Percentiles rank a stretch among this genome's conserved stretches.
These are phyloP conservation scores for Syzygium oleosum DNA, from an alignment of 345 rosid species.

Conservation along the genomic window DNA sequence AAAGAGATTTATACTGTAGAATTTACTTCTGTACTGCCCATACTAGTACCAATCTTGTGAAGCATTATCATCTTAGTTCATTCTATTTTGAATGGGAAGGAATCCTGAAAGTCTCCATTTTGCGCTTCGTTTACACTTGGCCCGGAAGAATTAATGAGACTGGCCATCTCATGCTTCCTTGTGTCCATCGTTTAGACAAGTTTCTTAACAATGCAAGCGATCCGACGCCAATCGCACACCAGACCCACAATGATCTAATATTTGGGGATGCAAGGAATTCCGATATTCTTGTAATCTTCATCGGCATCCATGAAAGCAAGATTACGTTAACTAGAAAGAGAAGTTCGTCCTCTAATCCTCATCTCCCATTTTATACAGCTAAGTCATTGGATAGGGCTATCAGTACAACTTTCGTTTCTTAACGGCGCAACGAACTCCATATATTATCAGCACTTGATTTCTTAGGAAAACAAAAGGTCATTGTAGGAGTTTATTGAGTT, in stretches of 20 bases:
- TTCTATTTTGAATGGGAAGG: neutral
- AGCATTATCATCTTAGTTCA: neutral
- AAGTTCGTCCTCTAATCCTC: neutral
- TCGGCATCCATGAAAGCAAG: neutral
- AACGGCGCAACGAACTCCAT: neutral
- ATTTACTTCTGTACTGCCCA: neutral
- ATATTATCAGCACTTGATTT: neutral
- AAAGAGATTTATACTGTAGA: neutral
- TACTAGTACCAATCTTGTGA: neutral
- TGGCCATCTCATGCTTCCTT: neutral
- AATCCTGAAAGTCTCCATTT: neutral
- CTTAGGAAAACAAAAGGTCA: neutral
- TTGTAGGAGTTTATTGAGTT: neutral
- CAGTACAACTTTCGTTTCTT: neutral
- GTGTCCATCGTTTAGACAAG: neutral
- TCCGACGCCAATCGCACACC: neutral
- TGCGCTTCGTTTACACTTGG: neutral
- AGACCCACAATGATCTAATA: neutral
- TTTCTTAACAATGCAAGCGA: neutral
- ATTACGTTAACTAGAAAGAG: neutral
- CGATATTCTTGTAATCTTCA: neutral
- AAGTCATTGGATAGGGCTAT: neutral
- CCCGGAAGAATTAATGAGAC: neutral
- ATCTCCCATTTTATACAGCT: neutral
- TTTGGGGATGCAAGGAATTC: neutral